Conservation (phyloP, 2,329 filamentous ascomycete species). For the Leptodontidium sp. region DNA sequence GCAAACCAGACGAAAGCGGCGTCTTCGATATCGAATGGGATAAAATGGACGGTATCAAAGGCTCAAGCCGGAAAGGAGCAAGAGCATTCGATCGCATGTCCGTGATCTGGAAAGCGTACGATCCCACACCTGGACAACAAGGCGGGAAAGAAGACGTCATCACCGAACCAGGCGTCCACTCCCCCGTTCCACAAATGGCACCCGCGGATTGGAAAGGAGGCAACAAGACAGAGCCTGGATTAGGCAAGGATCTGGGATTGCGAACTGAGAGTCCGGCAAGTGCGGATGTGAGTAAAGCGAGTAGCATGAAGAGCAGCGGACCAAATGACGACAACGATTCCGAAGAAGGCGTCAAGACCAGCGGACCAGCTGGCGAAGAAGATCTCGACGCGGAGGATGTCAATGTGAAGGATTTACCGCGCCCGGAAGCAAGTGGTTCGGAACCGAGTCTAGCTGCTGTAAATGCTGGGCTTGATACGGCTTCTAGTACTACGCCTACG, state of each 20-base stretch:
- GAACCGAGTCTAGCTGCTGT: conserved; percentile 38
- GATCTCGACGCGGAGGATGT: conserved; percentile 32
- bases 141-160: conserved; percentile 55
- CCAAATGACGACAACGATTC: conserved; percentile 32
- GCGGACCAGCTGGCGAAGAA: conserved; percentile 42
- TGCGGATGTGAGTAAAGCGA: conserved; percentile 74
- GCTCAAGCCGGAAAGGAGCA: conserved; percentile 82
- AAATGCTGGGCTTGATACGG: conserved; percentile 42
- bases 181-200: conserved; percentile 72
- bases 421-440: conserved; percentile 32
- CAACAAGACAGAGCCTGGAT: conserved; percentile 54
- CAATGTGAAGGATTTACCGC: conserved; percentile 37
- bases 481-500: conserved; percentile 41
- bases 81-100: conserved; percentile 82
- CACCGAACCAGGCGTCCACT: conserved; percentile 69
- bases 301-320: conserved; percentile 63
- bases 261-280: conserved; percentile 71
- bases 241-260: conserved; percentile 73
- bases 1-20: conserved; percentile 72
- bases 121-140: conserved; percentile 38
- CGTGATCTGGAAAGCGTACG: conserved; percentile 77
- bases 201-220: conserved; percentile 78
- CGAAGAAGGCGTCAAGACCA: conserved; percentile 40
- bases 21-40: conserved; percentile 78
- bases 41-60: conserved; percentile 93